Conservation (phyloP, 192 early-diverging fungal species). For the Rhizoclosmatium sp. region DNA sequence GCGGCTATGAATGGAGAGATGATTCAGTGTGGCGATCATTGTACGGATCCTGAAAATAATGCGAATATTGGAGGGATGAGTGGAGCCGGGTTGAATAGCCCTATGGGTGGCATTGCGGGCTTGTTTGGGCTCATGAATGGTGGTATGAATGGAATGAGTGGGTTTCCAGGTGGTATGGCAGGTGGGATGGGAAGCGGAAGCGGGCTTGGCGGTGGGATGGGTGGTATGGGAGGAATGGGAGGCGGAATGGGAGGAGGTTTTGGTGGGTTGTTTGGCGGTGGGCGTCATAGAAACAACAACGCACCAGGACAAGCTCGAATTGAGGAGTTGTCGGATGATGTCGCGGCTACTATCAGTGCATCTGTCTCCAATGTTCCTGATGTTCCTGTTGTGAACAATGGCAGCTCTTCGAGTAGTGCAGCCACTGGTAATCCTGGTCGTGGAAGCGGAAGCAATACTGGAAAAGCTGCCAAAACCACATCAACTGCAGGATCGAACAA, state of each 20-base stretch:
- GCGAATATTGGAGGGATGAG: too few species aligned
- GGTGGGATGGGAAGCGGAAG: not conserved
- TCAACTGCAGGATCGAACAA: not conserved
- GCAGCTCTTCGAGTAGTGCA: not conserved
- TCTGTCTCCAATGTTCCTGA: not conserved
- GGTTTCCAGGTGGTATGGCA: not conserved
- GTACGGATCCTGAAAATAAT: not conserved
- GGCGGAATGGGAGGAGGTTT: not conserved
- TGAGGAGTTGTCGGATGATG: not conserved
- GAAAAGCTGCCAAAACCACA: not conserved
- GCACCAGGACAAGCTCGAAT: not conserved
- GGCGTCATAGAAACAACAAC: not conserved
- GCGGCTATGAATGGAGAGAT: not conserved
- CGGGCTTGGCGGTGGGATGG: not conserved
- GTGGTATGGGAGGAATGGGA: not conserved
- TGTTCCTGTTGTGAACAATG: not conserved
- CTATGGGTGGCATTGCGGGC: too few species aligned
- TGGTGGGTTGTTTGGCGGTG: not conserved
- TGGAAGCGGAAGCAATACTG: too few species aligned
- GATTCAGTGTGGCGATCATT: conserved; percentile 1
- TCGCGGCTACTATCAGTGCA: not conserved
- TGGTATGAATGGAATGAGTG: not conserved
- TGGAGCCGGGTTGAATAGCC: too few species aligned
- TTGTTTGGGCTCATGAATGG: too few species aligned
- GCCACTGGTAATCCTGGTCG: not conserved